Evolutionary conservation across 352 stramenopile species (phyloP), one percentile per base, ranked within the genome.

Genomic region (Detonula confervacea): DNA sequence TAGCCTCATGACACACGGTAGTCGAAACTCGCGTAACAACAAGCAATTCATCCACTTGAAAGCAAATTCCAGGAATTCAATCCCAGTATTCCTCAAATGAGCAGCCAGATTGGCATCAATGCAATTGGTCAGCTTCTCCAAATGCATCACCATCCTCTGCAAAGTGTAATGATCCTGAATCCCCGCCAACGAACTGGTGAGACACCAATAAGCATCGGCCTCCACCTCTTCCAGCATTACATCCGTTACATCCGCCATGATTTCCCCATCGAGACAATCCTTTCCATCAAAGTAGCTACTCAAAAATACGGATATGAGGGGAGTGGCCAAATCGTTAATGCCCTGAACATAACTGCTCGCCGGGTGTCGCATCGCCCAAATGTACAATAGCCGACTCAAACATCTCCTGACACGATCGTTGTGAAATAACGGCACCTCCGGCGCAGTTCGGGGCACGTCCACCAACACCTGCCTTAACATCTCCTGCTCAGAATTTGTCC

Each of bases 11-110:
- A 99, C 98, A 67, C 95, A 96, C 72, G 93, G 75, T 49, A 99
- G 84, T 59, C 94, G 94, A 54, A 99, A 95, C 83, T 99, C 98
- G 35, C 98, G 92, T 86, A 99, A 95, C 39, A 99, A 91, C 56
- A 99, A 86, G 85, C 97, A 99, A 91, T 99, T 99, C 96, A 99
- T 99, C 97, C 97, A 99, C 46, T 98, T 97, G 86, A 99, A 99
- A 18, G 97, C 96, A 87, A 99, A 99, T 90, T 99, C 97, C 55
- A 99, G 96, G 83, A 99, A 99, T 82, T 98, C 94, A 74, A 99
- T 95, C 14, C 91, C 95, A 59, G 97, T 94, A 5, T 92, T 89
- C 75, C 96, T 88, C 14, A 99, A 93, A 88, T 99, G 97, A 69
- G 94, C 84, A 69, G 97, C 96, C 29, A 99, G 89, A 56, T 98